Conservation (phyloP, 176 grass and related monocot species). For the Guadua angustifolia region DNA sequence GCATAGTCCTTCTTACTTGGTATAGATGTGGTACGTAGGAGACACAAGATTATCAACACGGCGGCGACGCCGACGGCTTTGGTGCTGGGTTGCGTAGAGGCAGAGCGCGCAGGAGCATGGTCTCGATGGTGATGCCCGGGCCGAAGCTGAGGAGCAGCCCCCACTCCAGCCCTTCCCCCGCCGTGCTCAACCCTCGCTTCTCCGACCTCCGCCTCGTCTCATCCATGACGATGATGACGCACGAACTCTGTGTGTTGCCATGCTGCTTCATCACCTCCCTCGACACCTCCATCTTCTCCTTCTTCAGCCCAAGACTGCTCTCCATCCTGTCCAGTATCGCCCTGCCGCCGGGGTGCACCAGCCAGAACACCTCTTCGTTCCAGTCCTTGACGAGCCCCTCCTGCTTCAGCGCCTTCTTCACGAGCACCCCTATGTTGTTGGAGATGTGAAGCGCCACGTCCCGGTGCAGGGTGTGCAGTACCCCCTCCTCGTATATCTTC, state of each 20-base stretch:
- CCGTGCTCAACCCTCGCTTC: neutral
- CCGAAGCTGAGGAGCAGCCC: slow-evolving; percentile 46
- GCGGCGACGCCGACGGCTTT: too few relatives aligned
- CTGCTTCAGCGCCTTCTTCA: neutral
- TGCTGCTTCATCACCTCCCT: slow-evolving; percentile 55
- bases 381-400: neutral
- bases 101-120: neutral
- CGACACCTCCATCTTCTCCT: slow-evolving; percentile 47
- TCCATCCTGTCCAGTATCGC: slow-evolving; percentile 62
- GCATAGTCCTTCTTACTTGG: too few relatives aligned
- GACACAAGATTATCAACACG: too few relatives aligned
- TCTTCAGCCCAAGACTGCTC: slow-evolving; percentile 32
- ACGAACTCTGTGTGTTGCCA: slow-evolving; percentile 63
- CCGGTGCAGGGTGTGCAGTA: neutral
- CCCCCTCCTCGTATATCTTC: slow-evolving; percentile 4
- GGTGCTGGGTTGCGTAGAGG: neutral
- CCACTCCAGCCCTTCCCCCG: slow-evolving; percentile 63
- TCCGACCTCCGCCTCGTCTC: slow-evolving; percentile 45
- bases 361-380: slow-evolving; percentile 65
- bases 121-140: slow-evolving; percentile 22
- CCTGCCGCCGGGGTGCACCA: slow-evolving; percentile 58
- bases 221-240: slow-evolving; percentile 64
- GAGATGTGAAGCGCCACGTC: neutral
- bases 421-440: neutral
- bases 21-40: too few relatives aligned